Evolutionary conservation across 768 basidiomycete species (phyloP), one percentile per base, ranked within the genome.

Genomic region (Rhodosporidiobolus odoratus): DNA sequence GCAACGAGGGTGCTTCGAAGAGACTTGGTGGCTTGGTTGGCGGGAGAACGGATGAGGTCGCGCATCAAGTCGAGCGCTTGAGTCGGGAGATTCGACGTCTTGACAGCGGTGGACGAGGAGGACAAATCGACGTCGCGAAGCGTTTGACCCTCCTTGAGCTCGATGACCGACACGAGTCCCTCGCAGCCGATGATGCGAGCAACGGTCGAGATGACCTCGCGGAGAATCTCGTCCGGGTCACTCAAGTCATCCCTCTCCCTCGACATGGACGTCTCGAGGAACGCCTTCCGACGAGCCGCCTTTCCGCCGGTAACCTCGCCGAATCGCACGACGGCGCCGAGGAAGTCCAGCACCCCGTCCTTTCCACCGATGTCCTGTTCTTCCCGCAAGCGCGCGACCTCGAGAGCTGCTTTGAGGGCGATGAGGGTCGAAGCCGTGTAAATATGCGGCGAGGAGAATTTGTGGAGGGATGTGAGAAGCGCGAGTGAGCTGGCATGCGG

Each of bases 1-100:
- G 65, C 65, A 41, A 73, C 41, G 41, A 74, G 71, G 4, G 68
- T 67, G 5, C 27, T 45, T 7, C 77, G 69, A 5, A 78, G 71
- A 15, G 71, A 75, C 43, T 74, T 73, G 38, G 73, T 67, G 3
- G 77, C 76, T 61, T 78, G 77, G 66, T 78, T 78, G 23, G 75
- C 74, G 6, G 77, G 74, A 21, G 77, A 78, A 41, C 76, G 74
- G 37, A 78, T 66, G 30, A 78, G 62, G 62, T 77, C 76, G 27
- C 69, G 71, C 76, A 78, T 76, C 48, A 77, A 73, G 41, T 70
- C 60, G 65, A 69, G 69, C 6, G 77, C 77, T 40, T 68, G 60
- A 13, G 62, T 32, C 0, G 72, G 71, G 12, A 76, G 73, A 23
- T 35, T 52, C 19, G 63, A 66, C 21, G 66, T 62, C 58, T 68